phyloP scores from a whole-genome alignment of 2,329 filamentous ascomycete genomes.

The Xenoacremonium recifei region DNA sequence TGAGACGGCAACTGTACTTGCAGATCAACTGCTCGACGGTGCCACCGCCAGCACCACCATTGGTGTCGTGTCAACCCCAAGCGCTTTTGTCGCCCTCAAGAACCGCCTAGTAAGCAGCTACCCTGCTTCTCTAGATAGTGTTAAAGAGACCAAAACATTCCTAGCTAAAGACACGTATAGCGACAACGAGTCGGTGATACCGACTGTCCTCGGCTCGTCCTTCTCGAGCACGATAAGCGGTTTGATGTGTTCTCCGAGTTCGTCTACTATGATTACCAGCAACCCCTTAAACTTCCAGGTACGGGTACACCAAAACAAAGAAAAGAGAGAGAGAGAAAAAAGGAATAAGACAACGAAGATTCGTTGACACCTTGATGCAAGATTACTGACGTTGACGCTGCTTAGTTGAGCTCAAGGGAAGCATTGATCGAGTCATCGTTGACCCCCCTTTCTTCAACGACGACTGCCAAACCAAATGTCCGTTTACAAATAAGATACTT shows the following conservation, averaged over 20 bases:
- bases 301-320: too few species aligned
- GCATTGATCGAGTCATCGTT: slow-evolving; percentile 67
- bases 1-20: slow-evolving; percentile 64
- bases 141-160: too few species aligned
- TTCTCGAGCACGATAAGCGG: slow-evolving; percentile 73
- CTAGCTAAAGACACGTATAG: too few species aligned
- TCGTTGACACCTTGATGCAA: too few species aligned
- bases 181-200: slow-evolving; percentile 16
- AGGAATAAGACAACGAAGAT: too few species aligned
- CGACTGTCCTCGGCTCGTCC: slow-evolving; percentile 53
- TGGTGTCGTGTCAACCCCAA: slow-evolving; percentile 71
- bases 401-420: slow-evolving; percentile 58
- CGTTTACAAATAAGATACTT: too few species aligned
- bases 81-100: slow-evolving; percentile 73
- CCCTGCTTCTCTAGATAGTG: too few species aligned
- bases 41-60: slow-evolving; percentile 57
- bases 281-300: slow-evolving; percentile 65
- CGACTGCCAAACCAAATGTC: slow-evolving; percentile 78
- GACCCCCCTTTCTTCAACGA: slow-evolving; percentile 80
- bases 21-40: slow-evolving; percentile 63
- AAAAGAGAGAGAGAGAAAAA: too few species aligned
- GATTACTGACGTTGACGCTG: too few species aligned
- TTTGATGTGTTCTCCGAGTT: slow-evolving; percentile 76
- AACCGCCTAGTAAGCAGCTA: slow-evolving; percentile 61
- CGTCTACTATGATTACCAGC: slow-evolving; percentile 69